Conservation (phyloP, 176 grass and related monocot genomes). For the Areca catechu region DNA sequence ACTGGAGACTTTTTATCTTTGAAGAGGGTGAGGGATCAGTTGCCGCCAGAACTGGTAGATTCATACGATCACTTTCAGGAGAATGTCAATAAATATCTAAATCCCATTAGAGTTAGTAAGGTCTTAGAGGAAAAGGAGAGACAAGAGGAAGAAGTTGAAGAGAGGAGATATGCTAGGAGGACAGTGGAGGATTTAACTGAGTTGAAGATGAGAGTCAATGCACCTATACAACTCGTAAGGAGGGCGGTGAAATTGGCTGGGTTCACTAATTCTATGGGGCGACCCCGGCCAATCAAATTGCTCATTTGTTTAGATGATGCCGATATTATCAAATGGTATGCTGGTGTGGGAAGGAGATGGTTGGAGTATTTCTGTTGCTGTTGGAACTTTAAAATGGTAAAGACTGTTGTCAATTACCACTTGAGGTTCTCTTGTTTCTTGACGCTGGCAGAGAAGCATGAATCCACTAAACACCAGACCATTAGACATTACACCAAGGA, state of each 20-base stretch:
- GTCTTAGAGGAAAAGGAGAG: constrained; percentile 41
- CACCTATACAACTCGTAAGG: constrained; percentile 63
- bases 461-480: constrained; percentile 70
- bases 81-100: constrained; percentile 47
- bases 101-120: constrained; percentile 35
- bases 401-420: constrained; percentile 76
- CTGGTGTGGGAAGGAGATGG: constrained; percentile 74
- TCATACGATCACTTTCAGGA: constrained; percentile 78
- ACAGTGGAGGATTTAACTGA: constrained; percentile 77
- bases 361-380: constrained; percentile 92
- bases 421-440: constrained; percentile 95
- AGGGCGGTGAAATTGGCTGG: constrained; percentile 67
- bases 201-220: constrained; percentile 69
- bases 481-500: constrained; percentile 89
- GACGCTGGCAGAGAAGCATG: constrained; percentile 86
- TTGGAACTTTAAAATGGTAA: constrained; percentile 78
- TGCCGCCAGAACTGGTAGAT: constrained; percentile 55
- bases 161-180: constrained; percentile 55
- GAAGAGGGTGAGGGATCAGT: constrained; percentile 52
- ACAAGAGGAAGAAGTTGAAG: constrained; percentile 52
- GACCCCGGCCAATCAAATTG: constrained; percentile 69
- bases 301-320: constrained; percentile 83
- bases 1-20: constrained; percentile 88
- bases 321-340: constrained; percentile 94
- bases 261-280: constrained; percentile 85